Conservation (phyloP, 768 basidiomycete species). For the Panaeolus cyanescens region DNA sequence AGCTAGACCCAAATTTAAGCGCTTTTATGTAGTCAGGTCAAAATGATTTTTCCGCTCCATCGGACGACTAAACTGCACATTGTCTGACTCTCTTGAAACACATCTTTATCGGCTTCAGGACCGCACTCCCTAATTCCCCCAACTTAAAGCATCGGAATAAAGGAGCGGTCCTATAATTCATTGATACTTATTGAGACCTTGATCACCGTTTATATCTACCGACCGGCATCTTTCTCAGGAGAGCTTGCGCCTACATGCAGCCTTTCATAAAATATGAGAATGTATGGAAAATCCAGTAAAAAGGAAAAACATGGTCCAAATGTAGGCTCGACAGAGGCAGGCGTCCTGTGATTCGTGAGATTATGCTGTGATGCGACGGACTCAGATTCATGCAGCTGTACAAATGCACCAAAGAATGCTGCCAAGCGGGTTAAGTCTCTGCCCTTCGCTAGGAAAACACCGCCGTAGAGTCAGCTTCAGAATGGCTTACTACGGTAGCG, state of each 20-base stretch:
- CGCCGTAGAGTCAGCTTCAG: background rate
- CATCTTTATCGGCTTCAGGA: background rate
- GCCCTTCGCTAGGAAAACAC: background rate
- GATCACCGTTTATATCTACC: background rate
- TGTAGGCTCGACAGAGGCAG: too few species aligned
- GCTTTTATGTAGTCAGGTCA: background rate
- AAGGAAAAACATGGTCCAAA: too few species aligned
- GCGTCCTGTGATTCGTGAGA: too few species aligned
- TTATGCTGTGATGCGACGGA: too few species aligned
- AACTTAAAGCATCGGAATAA: background rate
- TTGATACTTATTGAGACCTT: background rate
- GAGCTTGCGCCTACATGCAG: too few species aligned
- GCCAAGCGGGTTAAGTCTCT: background rate
- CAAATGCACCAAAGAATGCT: background rate
- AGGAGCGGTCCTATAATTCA: background rate
- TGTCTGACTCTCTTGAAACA: too few species aligned
- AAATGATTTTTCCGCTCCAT: background rate
- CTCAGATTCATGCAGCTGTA: too few species aligned
- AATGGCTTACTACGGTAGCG: too few species aligned
- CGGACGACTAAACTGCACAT: background rate
- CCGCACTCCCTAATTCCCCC: background rate
- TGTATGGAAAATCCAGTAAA: too few species aligned
- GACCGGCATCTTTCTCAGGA: conserved; percentile 1
- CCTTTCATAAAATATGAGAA: too few species aligned
- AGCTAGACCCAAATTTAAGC: too few species aligned